These are phyloP conservation scores for Camellia oleifera DNA, from an alignment of 179 eudicot species.

Conservation along the genomic window DNA sequence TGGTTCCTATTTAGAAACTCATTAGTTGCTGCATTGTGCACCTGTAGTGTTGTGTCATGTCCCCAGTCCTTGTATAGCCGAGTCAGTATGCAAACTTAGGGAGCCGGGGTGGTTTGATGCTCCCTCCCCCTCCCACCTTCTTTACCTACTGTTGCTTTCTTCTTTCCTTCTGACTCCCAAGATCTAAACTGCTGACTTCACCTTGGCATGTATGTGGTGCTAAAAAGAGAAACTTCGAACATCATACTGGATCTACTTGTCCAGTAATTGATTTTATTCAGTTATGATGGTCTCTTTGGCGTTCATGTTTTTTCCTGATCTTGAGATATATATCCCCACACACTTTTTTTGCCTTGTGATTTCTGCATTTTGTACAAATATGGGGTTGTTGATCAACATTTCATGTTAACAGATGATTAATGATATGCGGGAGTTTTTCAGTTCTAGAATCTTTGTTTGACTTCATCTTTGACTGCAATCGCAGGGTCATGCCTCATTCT, in stretches of 20 bases:
- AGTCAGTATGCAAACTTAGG: no score
- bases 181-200: neutral
- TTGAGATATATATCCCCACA: neutral
- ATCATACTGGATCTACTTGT: neutral
- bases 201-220: neutral
- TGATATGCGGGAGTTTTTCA: neutral
- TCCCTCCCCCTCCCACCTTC: no score
- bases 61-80: no score
- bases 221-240: neutral
- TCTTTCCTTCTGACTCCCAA: neutral
- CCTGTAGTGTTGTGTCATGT: no score
- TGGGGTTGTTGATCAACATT: neutral
- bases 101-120: no score
- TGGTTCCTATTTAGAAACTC: no score
- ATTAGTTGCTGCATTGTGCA: no score
- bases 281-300: neutral
- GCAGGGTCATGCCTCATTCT: constrained; percentile 11
- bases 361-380: neutral
- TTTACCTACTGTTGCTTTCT: neutral
- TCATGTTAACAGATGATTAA: neutral
- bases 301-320: neutral
- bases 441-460: neutral
- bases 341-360: neutral
- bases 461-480: constrained; percentile 13
- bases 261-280: neutral